Evolutionary conservation across 345 rosid genomes (phyloP), one percentile per base, ranked within the genome.

Genomic region (Gossypium australe): DNA sequence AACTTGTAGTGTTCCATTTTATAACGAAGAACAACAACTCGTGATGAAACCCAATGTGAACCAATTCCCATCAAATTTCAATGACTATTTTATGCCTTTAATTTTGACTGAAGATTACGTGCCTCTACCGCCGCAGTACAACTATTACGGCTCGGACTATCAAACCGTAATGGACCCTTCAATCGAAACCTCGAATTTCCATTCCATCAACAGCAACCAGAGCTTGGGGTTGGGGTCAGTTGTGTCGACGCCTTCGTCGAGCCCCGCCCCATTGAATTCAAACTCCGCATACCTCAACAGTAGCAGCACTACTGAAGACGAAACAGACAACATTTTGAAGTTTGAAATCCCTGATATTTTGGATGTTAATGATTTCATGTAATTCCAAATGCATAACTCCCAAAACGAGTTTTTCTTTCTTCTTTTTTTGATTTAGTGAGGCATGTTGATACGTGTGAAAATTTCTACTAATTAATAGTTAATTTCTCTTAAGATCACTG

Each of bases 241-340:
- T 63, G 79, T 91, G 38, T 86, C 86, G 55, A 87, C 93, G 38
- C 89, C 90, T 47, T 80, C 90, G 1, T 86, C 93, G 6, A 87
- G 94, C 68, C 88, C 96, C 12, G 79, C 88, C 17, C 81, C 87
- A 16, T 63, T 89, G 85, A 85, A 84, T 71, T 90, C 95, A 17
- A 82, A 81, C 53, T 85, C 95, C 4, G 62, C 62, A 1, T 83
- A 83, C 53, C 72, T 87, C 79, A 86, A 87, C 49, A 60, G 27
- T 56, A 9, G 84, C 68, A 71, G 84, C 83, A 81, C 83, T 71
- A 84, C 87, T 49, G 93, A 90, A 78, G 97, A 92, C 60, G 98
- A 89, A 75, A 85, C 83, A 75, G 97, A 90, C 81, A 76, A 81
- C 70, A 64, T 86, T 65, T 78, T 86, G 75, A 86, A 84, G 84